Percentiles rank a stretch among this genome's conserved stretches.
phyloP scores from a whole-genome alignment of 208 protist genomes.

The Acanthamoeba divionensis region DNA sequence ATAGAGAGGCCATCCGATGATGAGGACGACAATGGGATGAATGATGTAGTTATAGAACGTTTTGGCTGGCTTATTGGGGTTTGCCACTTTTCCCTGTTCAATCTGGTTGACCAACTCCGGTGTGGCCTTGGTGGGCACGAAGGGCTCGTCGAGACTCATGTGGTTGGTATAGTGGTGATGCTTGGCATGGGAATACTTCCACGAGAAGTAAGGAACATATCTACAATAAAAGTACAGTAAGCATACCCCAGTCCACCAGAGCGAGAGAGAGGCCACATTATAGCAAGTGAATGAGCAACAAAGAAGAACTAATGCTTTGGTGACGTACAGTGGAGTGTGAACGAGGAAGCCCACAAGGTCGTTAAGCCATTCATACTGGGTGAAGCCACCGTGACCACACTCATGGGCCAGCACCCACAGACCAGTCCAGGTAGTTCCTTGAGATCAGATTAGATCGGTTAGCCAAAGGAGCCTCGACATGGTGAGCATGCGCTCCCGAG shows the following conservation, averaged over 20 bases:
- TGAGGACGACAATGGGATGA: slow-evolving; percentile 78
- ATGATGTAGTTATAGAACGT: neutral
- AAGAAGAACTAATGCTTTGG: too few relatives aligned
- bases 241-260: neutral
- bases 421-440: slow-evolving; percentile 82
- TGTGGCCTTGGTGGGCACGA: neutral
- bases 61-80: neutral
- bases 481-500: too few relatives aligned
- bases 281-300: neutral
- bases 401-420: slow-evolving; percentile 93
- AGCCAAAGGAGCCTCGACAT: too few relatives aligned
- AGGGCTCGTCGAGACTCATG: slow-evolving; percentile 67
- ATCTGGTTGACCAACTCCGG: neutral
- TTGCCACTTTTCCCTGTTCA: neutral
- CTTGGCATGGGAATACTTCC: slow-evolving; percentile 88
- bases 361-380: slow-evolving; percentile 76
- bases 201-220: slow-evolving; percentile 77
- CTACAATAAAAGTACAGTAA: neutral
- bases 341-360: slow-evolving; percentile 87
- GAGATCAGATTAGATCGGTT: too few relatives aligned
- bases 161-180: slow-evolving; percentile 94
- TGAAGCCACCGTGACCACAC: slow-evolving; percentile 92
- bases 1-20: slow-evolving; percentile 89
- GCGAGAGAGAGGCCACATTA: neutral
- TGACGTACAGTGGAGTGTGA: slow-evolving; percentile 87